phyloP scores from a whole-genome alignment of 2,329 filamentous ascomycete species.

The Stromatinia cepivora region DNA sequence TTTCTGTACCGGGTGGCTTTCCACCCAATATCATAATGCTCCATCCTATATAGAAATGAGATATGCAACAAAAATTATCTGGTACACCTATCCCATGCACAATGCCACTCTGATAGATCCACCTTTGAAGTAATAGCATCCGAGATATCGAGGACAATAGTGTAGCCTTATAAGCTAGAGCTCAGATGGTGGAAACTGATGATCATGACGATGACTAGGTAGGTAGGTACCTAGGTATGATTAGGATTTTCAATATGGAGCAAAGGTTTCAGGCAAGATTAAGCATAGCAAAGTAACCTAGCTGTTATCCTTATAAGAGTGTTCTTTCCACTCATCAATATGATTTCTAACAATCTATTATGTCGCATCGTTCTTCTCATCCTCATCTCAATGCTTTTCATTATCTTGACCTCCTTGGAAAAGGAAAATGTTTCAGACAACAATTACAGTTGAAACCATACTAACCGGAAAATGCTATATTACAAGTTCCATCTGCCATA shows the following conservation, averaged over 20 bases:
- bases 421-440: slow-evolving; percentile 15
- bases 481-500: slow-evolving; percentile 4
- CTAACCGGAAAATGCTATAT: not conserved
- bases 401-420: not conserved
- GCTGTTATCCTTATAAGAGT: not conserved
- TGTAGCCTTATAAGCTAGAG: not conserved
- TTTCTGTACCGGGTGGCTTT: not conserved
- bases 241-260: not conserved
- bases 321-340: not conserved
- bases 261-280: no score
- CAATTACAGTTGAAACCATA: slow-evolving; percentile 3
- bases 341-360: not conserved
- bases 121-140: not conserved
- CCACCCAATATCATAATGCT: no score
- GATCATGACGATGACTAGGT: not conserved
- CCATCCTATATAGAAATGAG: not conserved
- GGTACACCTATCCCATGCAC: not conserved
- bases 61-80: not conserved
- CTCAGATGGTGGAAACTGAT: not conserved
- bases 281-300: not conserved
- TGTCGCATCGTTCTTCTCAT: not conserved
- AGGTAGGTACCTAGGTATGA: no score
- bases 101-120: not conserved
- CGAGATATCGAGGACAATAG: not conserved
- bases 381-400: not conserved